A percentile compares a stretch with the other conserved stretches of the same genome.
phyloP scores from a whole-genome alignment of 352 stramenopile species.

The Phytophthora palmivora region DNA sequence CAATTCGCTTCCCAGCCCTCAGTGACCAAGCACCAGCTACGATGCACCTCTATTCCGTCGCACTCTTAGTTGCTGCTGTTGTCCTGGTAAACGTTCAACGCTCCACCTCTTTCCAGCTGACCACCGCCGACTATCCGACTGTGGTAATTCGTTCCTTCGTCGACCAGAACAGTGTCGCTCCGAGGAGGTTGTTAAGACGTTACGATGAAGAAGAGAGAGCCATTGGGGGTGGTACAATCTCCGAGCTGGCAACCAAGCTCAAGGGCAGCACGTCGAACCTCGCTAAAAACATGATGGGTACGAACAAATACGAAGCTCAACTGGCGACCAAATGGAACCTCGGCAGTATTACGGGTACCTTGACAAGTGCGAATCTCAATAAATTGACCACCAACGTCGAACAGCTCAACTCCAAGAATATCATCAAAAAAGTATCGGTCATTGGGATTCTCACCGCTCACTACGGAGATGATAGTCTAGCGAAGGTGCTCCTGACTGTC shows the following conservation, averaged over 20 bases:
- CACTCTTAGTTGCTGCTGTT: neutral
- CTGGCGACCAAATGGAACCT: neutral
- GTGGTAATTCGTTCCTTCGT: neutral
- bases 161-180: neutral
- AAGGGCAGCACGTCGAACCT: neutral
- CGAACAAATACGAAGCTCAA: neutral
- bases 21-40: neutral
- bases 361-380: neutral
- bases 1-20: neutral
- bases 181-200: neutral
- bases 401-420: neutral
- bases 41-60: neutral
- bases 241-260: neutral
- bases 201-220: neutral
- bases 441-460: neutral
- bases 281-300: neutral
- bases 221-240: neutral
- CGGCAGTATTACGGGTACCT: neutral
- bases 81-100: neutral
- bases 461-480: constrained; percentile 1
- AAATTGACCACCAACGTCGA: neutral
- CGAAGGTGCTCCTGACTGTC: neutral
- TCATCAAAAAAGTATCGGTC: neutral
- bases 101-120: neutral
- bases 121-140: neutral